Evolutionary conservation across 2,329 filamentous ascomycete species (phyloP).

Genomic region (Penicillium sp.): DNA sequence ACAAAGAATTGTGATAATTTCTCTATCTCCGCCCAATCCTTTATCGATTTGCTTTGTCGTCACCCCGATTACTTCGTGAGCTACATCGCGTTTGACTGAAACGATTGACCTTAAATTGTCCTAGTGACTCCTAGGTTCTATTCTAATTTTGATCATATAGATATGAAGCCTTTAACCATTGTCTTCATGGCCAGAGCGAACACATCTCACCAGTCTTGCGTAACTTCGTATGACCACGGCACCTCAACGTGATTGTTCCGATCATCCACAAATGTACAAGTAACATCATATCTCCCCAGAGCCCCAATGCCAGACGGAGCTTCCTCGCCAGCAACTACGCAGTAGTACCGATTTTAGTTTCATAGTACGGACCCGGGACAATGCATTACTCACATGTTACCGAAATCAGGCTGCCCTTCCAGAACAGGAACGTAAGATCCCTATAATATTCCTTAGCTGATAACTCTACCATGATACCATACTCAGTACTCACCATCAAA

Average conservation of each 20-base stretch:
- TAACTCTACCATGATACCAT: not conserved
- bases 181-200: not conserved
- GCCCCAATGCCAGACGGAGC: not conserved
- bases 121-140: no score
- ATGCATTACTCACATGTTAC: not conserved
- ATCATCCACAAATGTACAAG: not conserved
- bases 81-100: no score
- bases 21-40: no score
- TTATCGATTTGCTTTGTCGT: no score
- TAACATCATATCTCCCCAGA: not conserved
- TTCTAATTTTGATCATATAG: not conserved
- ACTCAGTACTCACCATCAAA: not conserved
- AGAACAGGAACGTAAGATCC: not conserved
- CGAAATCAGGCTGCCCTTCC: not conserved
- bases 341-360: not conserved
- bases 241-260: not conserved
- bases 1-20: no score
- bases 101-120: no score
- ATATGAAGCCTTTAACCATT: not conserved
- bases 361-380: not conserved
- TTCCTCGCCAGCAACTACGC: not conserved
- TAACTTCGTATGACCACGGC: not conserved
- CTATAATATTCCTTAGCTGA: not conserved
- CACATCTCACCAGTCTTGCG: not conserved
- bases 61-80: no score